phyloP scores from a whole-genome alignment of 495 filamentous ascomycete species.

The Cryomyces minteri region DNA sequence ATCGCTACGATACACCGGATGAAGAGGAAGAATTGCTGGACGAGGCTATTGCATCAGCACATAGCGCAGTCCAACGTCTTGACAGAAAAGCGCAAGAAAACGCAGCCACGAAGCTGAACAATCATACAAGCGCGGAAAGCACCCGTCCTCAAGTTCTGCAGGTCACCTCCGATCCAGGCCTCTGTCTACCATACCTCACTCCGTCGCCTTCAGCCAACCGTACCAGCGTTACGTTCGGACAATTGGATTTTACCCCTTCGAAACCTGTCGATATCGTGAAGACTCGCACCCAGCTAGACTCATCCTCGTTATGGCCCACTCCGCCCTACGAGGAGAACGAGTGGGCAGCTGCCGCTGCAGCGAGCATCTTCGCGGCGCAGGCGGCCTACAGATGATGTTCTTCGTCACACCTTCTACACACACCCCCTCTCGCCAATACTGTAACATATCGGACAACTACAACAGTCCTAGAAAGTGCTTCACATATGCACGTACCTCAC shows the following conservation, averaged over 20 bases:
- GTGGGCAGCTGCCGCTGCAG: constrained; percentile 65
- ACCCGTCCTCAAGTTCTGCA: constrained; percentile 8
- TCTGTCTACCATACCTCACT: constrained; percentile 65
- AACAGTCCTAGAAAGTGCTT: no score
- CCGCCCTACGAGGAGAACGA: constrained; percentile 83
- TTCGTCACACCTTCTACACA: not conserved
- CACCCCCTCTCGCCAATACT: no score
- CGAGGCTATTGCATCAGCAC: constrained; percentile 49
- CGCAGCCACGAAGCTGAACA: constrained; percentile 9
- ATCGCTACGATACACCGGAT: constrained; percentile 83
- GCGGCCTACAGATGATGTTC: constrained; percentile 5
- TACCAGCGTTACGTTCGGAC: constrained; percentile 51
- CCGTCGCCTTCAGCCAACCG: constrained; percentile 78
- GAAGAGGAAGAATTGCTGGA: constrained; percentile 93
- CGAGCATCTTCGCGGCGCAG: constrained; percentile 41
- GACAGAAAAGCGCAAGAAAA: constrained; percentile 20
- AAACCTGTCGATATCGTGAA: constrained; percentile 43
- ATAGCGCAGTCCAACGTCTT: constrained; percentile 34
- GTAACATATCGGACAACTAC: no score
- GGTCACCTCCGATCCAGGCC: constrained; percentile 32
- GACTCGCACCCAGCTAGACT: constrained; percentile 23
- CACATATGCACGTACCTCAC: no score
- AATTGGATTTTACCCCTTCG: constrained; percentile 27
- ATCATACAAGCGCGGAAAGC: not conserved
- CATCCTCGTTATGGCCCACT: constrained; percentile 75